Conservation (phyloP, 78 protist genomes). For the Guillardia theta region DNA sequence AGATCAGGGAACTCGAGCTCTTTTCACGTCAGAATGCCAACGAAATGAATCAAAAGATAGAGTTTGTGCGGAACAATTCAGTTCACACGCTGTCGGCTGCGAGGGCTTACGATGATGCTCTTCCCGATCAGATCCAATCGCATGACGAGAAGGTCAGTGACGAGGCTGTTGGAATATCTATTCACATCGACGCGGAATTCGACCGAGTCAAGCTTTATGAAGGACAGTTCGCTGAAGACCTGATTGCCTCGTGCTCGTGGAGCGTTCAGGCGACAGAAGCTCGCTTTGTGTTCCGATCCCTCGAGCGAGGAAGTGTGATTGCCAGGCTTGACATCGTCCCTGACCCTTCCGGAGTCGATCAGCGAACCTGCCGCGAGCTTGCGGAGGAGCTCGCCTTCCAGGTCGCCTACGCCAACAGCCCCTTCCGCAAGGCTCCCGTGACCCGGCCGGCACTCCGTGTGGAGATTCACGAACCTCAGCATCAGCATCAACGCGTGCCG, state of each 20-base stretch:
- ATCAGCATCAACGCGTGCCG: no score
- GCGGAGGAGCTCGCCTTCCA: neutral
- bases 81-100: no score
- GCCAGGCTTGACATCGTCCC: neutral
- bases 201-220: neutral
- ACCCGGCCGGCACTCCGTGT: neutral
- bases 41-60: no score
- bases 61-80: no score
- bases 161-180: neutral
- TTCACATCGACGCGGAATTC: neutral
- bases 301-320: neutral
- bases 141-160: no score
- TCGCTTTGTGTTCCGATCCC: neutral
- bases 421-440: neutral
- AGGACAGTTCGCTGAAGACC: neutral
- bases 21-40: no score
- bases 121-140: no score
- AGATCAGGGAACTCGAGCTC: no score
- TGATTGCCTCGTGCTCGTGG: neutral
- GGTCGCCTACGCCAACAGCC: conserved; percentile 20
- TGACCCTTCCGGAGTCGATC: neutral
- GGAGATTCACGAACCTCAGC: neutral
- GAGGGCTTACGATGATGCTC: no score
- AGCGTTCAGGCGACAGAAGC: neutral
- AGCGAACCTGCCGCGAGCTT: neutral